A percentile compares a stretch with the other conserved stretches of the same genome.
phyloP scores from a whole-genome alignment of 345 rosid genomes.

The Boechera retrofracta region DNA sequence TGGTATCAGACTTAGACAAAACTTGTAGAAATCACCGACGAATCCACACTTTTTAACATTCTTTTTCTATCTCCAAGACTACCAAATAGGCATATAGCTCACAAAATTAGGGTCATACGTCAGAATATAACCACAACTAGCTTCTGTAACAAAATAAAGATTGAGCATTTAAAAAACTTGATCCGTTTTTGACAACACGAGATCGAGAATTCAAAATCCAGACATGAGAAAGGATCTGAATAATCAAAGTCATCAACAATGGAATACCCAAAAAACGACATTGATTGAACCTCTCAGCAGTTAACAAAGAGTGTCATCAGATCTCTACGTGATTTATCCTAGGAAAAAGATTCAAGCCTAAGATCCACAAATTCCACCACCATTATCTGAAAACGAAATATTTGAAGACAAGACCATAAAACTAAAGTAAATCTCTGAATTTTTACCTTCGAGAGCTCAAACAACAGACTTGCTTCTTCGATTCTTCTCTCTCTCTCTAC shows the following conservation, averaged over 20 bases:
- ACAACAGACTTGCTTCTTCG: background rate
- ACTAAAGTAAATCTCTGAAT: background rate
- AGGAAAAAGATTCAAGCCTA: background rate
- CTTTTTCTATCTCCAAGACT: background rate
- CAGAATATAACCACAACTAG: background rate
- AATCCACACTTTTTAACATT: background rate
- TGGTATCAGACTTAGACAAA: background rate
- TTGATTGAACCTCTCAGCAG: background rate
- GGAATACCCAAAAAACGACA: background rate
- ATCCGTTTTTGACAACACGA: background rate
- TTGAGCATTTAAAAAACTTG: background rate
- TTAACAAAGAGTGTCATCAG: background rate
- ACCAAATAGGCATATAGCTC: background rate
- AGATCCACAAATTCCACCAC: slow-evolving; percentile 5
- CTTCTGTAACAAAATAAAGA: background rate
- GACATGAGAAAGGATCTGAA: background rate
- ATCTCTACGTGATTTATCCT: background rate
- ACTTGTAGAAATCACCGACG: background rate
- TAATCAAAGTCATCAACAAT: background rate
- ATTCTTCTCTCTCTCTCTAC: background rate
- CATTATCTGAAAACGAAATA: background rate
- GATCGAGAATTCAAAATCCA: background rate
- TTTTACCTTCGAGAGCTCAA: slow-evolving; percentile 13
- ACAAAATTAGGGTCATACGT: background rate
- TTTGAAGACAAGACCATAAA: background rate